These are phyloP conservation scores for Geoglossum cookeanum DNA, from an alignment of 2,329 filamentous ascomycete genomes.

Conservation along the genomic window DNA sequence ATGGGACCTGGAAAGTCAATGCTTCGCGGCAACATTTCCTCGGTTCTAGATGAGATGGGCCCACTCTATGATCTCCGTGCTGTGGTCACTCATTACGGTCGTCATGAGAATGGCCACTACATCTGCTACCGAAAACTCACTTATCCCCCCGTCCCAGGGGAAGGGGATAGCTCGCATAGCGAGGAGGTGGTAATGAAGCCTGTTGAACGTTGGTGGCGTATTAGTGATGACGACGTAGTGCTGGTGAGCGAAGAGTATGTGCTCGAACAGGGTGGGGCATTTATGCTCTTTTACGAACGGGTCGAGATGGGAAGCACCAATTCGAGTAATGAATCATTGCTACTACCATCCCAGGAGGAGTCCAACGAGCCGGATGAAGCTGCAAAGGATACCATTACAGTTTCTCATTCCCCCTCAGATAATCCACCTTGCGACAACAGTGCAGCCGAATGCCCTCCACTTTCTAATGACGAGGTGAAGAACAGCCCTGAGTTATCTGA, in stretches of 20 bases:
- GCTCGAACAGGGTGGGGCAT: conserved; percentile 60
- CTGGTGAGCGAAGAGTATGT: conserved; percentile 55
- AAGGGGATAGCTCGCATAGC: conserved; percentile 14
- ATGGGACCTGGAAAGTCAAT: conserved; percentile 7
- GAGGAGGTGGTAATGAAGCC: conserved; percentile 9
- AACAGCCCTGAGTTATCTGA: background rate
- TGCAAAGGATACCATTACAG: background rate
- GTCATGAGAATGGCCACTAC: conserved; percentile 92
- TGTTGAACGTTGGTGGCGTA: conserved; percentile 58
- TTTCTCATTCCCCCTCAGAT: background rate
- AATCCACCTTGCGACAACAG: too few relatives aligned
- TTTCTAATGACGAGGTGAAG: background rate
- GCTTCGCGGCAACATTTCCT: conserved; percentile 5
- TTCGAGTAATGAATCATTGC: too few relatives aligned
- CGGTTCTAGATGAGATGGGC: conserved; percentile 4
- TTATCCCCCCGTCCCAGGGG: conserved; percentile 2
- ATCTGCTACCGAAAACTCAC: conserved; percentile 69
- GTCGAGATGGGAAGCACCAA: conserved; percentile 16
- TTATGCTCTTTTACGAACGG: conserved; percentile 94
- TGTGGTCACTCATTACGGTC: conserved; percentile 72
- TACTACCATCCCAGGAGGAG: background rate
- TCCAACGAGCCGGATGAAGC: background rate
- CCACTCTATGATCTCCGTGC: conserved; percentile 59
- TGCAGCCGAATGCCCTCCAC: too few relatives aligned
- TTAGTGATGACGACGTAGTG: conserved; percentile 76